phyloP scores from a whole-genome alignment of 2,329 filamentous ascomycete species.

The Grosmannia huntii region DNA sequence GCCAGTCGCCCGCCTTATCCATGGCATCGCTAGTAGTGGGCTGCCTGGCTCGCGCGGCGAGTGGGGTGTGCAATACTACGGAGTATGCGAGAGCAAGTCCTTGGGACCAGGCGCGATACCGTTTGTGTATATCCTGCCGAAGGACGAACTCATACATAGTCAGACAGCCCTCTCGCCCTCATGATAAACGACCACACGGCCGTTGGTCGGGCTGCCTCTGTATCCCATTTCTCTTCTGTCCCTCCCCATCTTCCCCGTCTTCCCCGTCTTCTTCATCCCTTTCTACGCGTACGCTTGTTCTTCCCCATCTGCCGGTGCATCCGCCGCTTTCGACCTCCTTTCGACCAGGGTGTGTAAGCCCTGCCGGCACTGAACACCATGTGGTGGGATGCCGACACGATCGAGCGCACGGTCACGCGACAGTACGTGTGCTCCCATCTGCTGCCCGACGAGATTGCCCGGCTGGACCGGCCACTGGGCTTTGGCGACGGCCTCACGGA shows the following conservation, averaged over 20 bases:
- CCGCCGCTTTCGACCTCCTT: not conserved
- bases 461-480: conserved; percentile 47
- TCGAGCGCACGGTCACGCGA: conserved; percentile 56
- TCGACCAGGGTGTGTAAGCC: too few species aligned
- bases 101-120: not conserved
- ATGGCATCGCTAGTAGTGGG: not conserved
- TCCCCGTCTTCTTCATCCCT: not conserved
- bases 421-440: conserved; percentile 55
- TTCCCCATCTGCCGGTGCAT: not conserved
- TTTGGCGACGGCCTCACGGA: conserved; percentile 60
- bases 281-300: not conserved
- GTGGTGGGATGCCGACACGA: conserved; percentile 62
- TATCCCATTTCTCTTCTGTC: not conserved
- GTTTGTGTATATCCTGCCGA: not conserved
- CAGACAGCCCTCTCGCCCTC: not conserved
- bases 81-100: not conserved
- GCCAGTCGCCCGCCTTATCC: not conserved
- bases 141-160: not conserved
- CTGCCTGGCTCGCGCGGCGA: not conserved
- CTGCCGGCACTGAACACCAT: too few species aligned
- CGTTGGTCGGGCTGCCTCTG: conserved; percentile 2
- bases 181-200: conserved; percentile 6
- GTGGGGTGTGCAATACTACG: not conserved
- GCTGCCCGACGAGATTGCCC: conserved; percentile 46
- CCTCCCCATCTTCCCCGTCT: not conserved